Evolutionary conservation across 139 green algal genomes (phyloP), one percentile per base, ranked within the genome.

Genomic region (Pleodorina starrii): DNA sequence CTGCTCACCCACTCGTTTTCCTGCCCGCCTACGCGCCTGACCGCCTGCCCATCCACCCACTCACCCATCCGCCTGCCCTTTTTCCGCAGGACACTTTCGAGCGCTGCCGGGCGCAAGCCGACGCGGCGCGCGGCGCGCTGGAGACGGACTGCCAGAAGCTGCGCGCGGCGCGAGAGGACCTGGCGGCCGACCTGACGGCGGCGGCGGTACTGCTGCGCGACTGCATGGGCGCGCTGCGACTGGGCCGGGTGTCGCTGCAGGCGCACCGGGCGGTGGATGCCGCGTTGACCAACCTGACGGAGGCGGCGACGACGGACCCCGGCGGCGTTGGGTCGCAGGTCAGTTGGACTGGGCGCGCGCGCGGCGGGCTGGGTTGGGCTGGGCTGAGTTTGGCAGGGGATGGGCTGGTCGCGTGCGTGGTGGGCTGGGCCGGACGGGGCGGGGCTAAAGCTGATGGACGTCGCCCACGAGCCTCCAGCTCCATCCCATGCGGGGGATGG

Each of bases 101-200:
- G 1, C 44, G 4, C n/a, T 79, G 63, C 44, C 44, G 51, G 32
- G 44, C 63, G 0, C n/a, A 5, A 16, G 44, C 6, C 10, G 21
- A 51, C n/a, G 35, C 68, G 32, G 0, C 43, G 11, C 35, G 44
- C 5, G 2, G 0, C 17, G 21, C 32, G 21, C 35, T 79, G 44
- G 44, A 80, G 29, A 43, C n/a, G 2, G 82, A 79, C n/a, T 79
- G 63, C 44, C 5, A 11, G 40, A 19, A 32, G 32, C 60, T 88
- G 6, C 44, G 25, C n/a, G 2, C 14, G 5, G 3, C 16, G 10
- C 82, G 46, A 35, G 9, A 2, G 1, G 19, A 27, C 10, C 63
- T 79, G 44, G n/a, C 40, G 19, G 82, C 63, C 32, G 82, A 88
- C 9, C n/a, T 88, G 82, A 10, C 51, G 32, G 1, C 25, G 21